Percentiles rank a stretch among this genome's conserved stretches.
phyloP scores from a whole-genome alignment of 169 alveolate species.

The Plasmodium cynomolgi region DNA sequence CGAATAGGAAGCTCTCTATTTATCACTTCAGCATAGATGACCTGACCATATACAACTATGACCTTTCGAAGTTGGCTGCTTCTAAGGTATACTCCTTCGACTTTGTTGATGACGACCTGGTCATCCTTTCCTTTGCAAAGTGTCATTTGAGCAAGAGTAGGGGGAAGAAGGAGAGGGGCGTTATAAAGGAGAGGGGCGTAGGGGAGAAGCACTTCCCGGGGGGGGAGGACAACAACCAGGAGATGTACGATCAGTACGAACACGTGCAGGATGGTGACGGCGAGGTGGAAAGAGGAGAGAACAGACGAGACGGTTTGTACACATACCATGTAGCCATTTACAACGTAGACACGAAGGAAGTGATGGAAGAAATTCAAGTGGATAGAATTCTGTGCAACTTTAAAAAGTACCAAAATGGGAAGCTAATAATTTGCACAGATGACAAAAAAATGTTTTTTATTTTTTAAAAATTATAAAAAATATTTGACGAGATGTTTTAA shows the following conservation, averaged over 20 bases:
- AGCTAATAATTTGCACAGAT: slow-evolving; percentile 40
- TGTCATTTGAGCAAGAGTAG: not conserved
- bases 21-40: slow-evolving; percentile 1
- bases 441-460: slow-evolving; percentile 45
- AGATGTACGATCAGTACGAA: not conserved
- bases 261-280: not conserved
- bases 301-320: not conserved
- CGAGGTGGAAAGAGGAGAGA: not conserved
- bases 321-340: slow-evolving; percentile 33
- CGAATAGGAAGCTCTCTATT: slow-evolving; percentile 36
- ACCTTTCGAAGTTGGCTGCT: not conserved
- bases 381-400: slow-evolving; percentile 10
- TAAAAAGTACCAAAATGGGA: not conserved
- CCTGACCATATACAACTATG: slow-evolving; percentile 27
- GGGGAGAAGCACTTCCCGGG: not conserved
- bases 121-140: slow-evolving; percentile 12
- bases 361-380: slow-evolving; percentile 40
- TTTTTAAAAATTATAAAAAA: slow-evolving; percentile 9
- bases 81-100: slow-evolving; percentile 15
- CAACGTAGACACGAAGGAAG: slow-evolving; percentile 24
- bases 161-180: not conserved
- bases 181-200: not conserved
- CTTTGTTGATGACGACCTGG: slow-evolving; percentile 10
- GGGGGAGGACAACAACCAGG: not conserved
- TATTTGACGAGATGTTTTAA: not conserved